Conservation (phyloP, 768 basidiomycete species). For the Boletus reticuloceps region DNA sequence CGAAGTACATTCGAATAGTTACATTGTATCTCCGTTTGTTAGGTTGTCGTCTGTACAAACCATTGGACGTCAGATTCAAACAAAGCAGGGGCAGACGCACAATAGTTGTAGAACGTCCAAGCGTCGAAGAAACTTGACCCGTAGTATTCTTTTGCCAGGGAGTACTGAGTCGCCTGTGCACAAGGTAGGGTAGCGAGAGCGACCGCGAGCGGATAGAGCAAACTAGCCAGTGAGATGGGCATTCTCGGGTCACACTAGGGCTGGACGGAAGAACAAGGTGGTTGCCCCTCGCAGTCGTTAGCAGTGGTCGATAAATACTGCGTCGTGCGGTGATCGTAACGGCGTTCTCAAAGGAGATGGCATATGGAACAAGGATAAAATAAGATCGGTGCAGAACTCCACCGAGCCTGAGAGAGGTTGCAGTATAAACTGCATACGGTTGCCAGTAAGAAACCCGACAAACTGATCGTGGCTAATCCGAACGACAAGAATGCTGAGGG, state of each 20-base stretch:
- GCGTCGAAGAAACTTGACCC: conserved; percentile 65
- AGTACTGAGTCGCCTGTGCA: conserved; percentile 40
- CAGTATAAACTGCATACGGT: neutral
- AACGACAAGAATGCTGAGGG: too few species aligned
- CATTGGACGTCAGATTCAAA: neutral
- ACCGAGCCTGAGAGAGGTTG: too few species aligned
- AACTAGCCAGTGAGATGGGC: neutral
- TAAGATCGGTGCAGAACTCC: neutral
- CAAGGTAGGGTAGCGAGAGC: conserved; percentile 5
- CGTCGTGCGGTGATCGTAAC: neutral
- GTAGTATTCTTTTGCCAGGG: conserved; percentile 53
- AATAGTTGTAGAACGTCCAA: conserved; percentile 63
- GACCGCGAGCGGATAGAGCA: conserved; percentile 5
- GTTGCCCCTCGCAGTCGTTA: neutral
- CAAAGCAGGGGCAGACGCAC: conserved; percentile 34
- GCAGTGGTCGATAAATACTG: conserved; percentile 9
- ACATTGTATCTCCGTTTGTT: conserved; percentile 64
- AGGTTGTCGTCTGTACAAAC: conserved; percentile 56
- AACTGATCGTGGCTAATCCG: too few species aligned
- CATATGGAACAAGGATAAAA: neutral
- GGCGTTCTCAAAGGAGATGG: neutral
- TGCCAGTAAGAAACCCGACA: neutral
- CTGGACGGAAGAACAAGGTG: neutral
- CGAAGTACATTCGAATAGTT: conserved; percentile 7
- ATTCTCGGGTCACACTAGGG: conserved; percentile 4